phyloP scores from a whole-genome alignment of 2,329 filamentous ascomycete species.

The Aspergillus proliferans region DNA sequence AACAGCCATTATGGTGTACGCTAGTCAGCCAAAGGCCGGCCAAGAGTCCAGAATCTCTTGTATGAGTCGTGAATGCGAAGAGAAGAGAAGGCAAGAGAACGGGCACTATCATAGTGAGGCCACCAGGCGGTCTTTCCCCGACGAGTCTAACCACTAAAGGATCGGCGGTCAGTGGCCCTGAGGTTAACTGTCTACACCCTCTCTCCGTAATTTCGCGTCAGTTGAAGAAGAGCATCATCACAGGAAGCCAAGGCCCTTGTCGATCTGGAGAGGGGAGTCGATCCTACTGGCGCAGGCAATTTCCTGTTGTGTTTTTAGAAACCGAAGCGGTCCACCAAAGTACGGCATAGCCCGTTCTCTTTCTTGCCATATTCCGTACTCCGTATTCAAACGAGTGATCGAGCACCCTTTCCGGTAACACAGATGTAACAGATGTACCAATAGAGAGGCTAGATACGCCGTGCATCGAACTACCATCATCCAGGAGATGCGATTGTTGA shows the following conservation, averaged over 20 bases:
- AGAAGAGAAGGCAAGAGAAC: neutral
- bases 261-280: slow-evolving; percentile 5
- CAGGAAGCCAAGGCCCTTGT: slow-evolving; percentile 3
- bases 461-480: slow-evolving; percentile 2
- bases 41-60: neutral
- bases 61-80: neutral
- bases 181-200: neutral
- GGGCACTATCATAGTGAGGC: neutral
- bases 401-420: neutral
- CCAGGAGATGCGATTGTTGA: neutral
- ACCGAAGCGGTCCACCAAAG: neutral
- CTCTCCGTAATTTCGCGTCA: neutral
- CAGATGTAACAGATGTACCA: neutral
- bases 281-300: slow-evolving; percentile 11
- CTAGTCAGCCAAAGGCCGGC: neutral
- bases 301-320: neutral
- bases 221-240: neutral
- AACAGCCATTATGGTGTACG: neutral
- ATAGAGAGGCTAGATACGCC: slow-evolving; percentile 4
- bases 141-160: neutral
- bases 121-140: neutral
- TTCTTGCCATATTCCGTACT: neutral
- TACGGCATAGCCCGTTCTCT: neutral
- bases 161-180: neutral
- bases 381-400: neutral